Percentiles rank a stretch among this genome's conserved stretches.
These are phyloP conservation scores for Niveomyces coronatus DNA, from an alignment of 2,329 filamentous ascomycete species.

Conservation along the genomic window DNA sequence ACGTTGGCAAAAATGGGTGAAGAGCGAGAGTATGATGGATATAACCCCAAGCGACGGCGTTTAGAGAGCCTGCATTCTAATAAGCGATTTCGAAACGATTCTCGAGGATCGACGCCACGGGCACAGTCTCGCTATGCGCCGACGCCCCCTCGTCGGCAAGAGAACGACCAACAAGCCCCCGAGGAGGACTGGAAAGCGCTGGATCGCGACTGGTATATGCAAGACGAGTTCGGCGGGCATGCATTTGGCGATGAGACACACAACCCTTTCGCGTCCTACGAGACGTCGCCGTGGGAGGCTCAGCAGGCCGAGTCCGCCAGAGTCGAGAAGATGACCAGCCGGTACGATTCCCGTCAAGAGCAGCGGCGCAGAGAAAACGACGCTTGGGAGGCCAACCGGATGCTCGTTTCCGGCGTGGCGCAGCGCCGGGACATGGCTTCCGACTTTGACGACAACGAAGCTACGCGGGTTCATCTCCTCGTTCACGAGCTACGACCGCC, in stretches of 20 bases:
- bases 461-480: constrained; percentile 77
- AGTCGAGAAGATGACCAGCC: constrained; percentile 69
- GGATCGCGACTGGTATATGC: constrained; percentile 88
- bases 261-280: constrained; percentile 77
- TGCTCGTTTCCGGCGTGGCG: constrained; percentile 92
- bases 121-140: constrained; percentile 28
- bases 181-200: constrained; percentile 64
- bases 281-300: constrained; percentile 61
- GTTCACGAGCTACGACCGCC: constrained; percentile 91
- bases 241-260: constrained; percentile 87
- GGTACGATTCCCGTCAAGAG: constrained; percentile 56
- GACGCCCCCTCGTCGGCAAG: constrained; percentile 25
- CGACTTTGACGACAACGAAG: constrained; percentile 88
- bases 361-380: constrained; percentile 93
- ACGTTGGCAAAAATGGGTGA: constrained; percentile 19
- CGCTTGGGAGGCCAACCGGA: constrained; percentile 97
- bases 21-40: constrained; percentile 27
- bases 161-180: constrained; percentile 48
- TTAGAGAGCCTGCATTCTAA: constrained; percentile 23
- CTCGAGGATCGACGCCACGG: constrained; percentile 23
- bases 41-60: constrained; percentile 29
- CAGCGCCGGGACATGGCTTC: constrained; percentile 73
- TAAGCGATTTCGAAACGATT: constrained; percentile 22
- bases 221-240: constrained; percentile 71
- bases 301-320: constrained; percentile 70